Conservation (phyloP, 306 rosid genomes). For the Mimosa pudica region DNA sequence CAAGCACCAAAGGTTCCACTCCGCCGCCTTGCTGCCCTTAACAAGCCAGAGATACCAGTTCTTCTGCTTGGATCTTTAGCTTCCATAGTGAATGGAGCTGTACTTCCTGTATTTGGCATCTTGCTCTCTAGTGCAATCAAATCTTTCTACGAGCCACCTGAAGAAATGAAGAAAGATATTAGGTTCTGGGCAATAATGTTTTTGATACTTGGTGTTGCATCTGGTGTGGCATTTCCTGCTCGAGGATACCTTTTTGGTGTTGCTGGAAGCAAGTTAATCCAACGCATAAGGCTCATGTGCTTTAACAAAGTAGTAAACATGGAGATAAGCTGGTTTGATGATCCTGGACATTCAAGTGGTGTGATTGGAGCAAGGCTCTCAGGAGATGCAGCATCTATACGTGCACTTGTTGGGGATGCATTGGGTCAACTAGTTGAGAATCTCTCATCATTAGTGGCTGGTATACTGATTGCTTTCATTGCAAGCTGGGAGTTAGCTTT, state of each 20-base stretch:
- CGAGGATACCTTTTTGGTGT: slow-evolving; percentile 65
- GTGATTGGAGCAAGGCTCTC: slow-evolving; percentile 82
- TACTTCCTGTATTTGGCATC: slow-evolving; percentile 67
- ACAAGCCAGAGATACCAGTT: slow-evolving; percentile 89
- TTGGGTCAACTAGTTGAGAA: slow-evolving; percentile 62
- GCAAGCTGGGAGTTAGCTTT: slow-evolving; percentile 77
- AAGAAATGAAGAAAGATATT: slow-evolving; percentile 62
- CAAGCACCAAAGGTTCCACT: slow-evolving; percentile 52
- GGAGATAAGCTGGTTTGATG: slow-evolving; percentile 93
- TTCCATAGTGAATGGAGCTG: slow-evolving; percentile 57
- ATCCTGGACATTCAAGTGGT: slow-evolving; percentile 80
- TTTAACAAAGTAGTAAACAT: slow-evolving; percentile 74
- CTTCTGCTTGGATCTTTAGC: slow-evolving; percentile 64
- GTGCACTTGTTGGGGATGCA: slow-evolving; percentile 80
- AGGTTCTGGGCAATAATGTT: slow-evolving; percentile 77
- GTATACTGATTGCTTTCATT: slow-evolving; percentile 68
- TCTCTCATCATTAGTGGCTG: slow-evolving; percentile 61
- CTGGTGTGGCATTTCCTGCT: slow-evolving; percentile 52
- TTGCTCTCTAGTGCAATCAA: slow-evolving; percentile 65
- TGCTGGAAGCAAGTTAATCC: slow-evolving; percentile 77
- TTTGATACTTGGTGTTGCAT: slow-evolving; percentile 50
- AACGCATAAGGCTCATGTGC: slow-evolving; percentile 69
- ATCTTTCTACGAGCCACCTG: slow-evolving; percentile 60
- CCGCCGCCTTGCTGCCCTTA: slow-evolving; percentile 74
- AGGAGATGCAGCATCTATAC: slow-evolving; percentile 77